phyloP scores from a whole-genome alignment of 73 alveolate species.

The Durusdinium trenchii region DNA sequence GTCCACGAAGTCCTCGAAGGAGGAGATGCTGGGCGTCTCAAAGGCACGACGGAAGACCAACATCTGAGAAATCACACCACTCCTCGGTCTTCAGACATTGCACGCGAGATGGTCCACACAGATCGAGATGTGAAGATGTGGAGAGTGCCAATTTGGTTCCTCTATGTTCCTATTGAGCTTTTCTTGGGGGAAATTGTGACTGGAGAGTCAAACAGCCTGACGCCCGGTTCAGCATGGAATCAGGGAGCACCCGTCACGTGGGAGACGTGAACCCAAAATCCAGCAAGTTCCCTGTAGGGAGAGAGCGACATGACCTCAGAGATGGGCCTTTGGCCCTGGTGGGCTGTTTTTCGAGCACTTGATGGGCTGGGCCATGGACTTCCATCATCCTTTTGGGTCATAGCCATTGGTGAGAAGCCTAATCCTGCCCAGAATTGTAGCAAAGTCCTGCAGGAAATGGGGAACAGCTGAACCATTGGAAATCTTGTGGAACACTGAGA shows the following conservation, averaged over 20 bases:
- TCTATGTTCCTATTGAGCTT: background rate
- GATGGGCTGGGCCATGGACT: no score
- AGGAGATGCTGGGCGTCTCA: background rate
- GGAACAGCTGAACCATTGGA: no score
- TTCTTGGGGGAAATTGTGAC: background rate
- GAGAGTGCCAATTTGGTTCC: background rate
- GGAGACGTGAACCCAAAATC: no score
- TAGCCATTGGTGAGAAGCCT: no score
- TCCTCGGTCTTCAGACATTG: background rate
- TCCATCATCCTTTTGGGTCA: no score
- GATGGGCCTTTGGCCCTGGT: no score
- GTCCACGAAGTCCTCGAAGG: slow-evolving; percentile 37
- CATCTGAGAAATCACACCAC: slow-evolving; percentile 73
- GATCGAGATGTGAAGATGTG: background rate
- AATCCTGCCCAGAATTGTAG: no score
- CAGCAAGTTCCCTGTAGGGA: no score
- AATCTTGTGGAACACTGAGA: no score
- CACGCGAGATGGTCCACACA: background rate
- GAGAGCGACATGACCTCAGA: no score
- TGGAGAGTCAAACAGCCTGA: background rate
- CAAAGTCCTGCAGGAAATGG: no score
- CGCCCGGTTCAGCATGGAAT: background rate
- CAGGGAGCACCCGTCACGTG: background rate
- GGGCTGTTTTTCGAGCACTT: no score
- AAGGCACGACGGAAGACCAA: slow-evolving; percentile 88